A percentile compares a stretch with the other conserved stretches of the same genome.
Conservation (phyloP, 768 basidiomycete species). For the Trametes punicea region DNA sequence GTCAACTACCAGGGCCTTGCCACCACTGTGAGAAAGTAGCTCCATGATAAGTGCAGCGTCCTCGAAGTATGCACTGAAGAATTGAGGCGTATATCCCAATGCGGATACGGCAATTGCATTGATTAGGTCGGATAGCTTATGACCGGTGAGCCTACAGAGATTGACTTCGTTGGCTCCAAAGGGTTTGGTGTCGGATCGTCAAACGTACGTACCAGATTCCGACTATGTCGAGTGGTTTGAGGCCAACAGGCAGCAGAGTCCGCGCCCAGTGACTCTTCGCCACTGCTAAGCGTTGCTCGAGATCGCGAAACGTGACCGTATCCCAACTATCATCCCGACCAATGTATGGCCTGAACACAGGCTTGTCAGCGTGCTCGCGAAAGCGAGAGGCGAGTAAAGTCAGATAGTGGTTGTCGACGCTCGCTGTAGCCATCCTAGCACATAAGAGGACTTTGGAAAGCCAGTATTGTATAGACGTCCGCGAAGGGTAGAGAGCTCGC, state of each 20-base stretch:
- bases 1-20: not conserved
- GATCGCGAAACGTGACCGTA: not conserved
- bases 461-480: no score
- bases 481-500: no score
- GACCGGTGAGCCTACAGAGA: not conserved
- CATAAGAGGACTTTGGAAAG: no score
- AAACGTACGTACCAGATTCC: not conserved
- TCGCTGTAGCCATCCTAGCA: not conserved
- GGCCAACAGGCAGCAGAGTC: not conserved
- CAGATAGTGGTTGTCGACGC: not conserved
- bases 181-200: not conserved
- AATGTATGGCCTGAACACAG: not conserved
- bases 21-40: not conserved
- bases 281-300: not conserved
- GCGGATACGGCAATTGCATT: not conserved
- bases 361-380: not conserved
- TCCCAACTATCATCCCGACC: not conserved
- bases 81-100: not conserved
- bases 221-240: not conserved
- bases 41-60: not conserved
- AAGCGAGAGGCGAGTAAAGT: not conserved
- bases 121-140: not conserved
- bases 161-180: not conserved
- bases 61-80: not conserved
- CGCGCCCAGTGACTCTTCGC: not conserved